Evolutionary conservation across 2,329 filamentous ascomycete genomes (phyloP).

Genomic region (Penicillium concentricum): DNA sequence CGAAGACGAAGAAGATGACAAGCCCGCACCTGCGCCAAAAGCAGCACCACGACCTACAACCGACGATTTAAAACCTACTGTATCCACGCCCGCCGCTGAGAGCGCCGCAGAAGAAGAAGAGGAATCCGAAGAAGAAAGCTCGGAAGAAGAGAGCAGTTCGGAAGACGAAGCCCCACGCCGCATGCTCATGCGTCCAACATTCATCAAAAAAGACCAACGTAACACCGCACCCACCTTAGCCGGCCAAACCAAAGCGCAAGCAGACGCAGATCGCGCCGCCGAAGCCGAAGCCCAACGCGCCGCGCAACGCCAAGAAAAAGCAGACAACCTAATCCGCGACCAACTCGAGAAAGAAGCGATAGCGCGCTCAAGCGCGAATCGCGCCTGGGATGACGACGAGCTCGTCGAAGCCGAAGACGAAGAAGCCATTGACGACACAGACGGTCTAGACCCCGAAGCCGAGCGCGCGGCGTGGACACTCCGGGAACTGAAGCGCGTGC

Average conservation of each 20-base stretch:
- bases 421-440: conserved; percentile 82
- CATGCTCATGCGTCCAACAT: conserved; percentile 63
- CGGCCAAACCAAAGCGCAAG: conserved; percentile 18
- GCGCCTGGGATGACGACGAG: conserved; percentile 76
- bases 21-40: conserved; percentile 16
- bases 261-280: conserved; percentile 37
- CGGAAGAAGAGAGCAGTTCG: conserved; percentile 55
- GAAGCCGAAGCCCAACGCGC: conserved; percentile 43
- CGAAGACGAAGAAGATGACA: conserved; percentile 49
- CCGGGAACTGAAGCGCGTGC: conserved; percentile 83
- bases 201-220: conserved; percentile 63
- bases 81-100: conserved; percentile 15
- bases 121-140: conserved; percentile 55
- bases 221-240: conserved; percentile 28
- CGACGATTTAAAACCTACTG: conserved; percentile 15
- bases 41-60: conserved; percentile 15
- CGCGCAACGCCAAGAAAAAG: conserved; percentile 64
- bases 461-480: conserved; percentile 93
- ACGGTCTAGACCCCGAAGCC: conserved; percentile 80
- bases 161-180: conserved; percentile 59
- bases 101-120: conserved; percentile 46
- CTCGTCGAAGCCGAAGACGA: conserved; percentile 65
- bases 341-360: conserved; percentile 81
- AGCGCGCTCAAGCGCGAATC: conserved; percentile 71
- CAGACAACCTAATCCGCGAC: conserved; percentile 80